phyloP scores from a whole-genome alignment of 257 asterid genomes.

The Scutellaria barbata region DNA sequence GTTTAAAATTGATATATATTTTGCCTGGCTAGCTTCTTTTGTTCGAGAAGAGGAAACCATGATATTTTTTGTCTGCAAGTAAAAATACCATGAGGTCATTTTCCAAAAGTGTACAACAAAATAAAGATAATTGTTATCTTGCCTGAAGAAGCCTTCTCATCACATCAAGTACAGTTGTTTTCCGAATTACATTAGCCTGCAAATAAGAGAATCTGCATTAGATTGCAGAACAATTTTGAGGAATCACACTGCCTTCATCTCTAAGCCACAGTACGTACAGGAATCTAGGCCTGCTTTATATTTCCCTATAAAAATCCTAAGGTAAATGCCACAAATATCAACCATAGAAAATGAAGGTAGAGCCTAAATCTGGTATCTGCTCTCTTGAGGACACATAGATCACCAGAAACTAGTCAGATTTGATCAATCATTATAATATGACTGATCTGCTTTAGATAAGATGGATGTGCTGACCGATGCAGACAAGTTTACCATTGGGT shows the following conservation, averaged over 20 bases:
- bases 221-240: slow-evolving; percentile 18
- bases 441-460: background rate
- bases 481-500: slow-evolving; percentile 5
- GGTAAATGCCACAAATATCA: background rate
- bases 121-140: slow-evolving; percentile 37
- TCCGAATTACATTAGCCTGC: slow-evolving; percentile 96
- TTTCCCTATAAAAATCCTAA: slow-evolving; percentile 7
- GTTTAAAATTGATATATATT: slow-evolving; percentile 91
- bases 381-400: background rate
- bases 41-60: slow-evolving; percentile 97
- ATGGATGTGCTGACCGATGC: slow-evolving; percentile 4
- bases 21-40: slow-evolving; percentile 98
- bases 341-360: background rate
- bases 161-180: slow-evolving; percentile 98
- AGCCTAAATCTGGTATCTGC: background rate
- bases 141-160: slow-evolving; percentile 99
- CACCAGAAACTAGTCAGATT: slow-evolving; percentile 10
- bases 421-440: background rate
- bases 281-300: slow-evolving; percentile 18
- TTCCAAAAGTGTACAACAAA: slow-evolving; percentile 30
- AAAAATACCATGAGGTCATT: slow-evolving; percentile 34
- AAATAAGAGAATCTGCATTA: slow-evolving; percentile 38
- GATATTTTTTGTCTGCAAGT: slow-evolving; percentile 86
- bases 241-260: slow-evolving; percentile 24
- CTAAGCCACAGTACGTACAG: slow-evolving; percentile 5